Evolutionary conservation across 148 eudicot species (phyloP), one percentile per base, ranked within the genome.

Genomic region (Amaranthus cruentus): DNA sequence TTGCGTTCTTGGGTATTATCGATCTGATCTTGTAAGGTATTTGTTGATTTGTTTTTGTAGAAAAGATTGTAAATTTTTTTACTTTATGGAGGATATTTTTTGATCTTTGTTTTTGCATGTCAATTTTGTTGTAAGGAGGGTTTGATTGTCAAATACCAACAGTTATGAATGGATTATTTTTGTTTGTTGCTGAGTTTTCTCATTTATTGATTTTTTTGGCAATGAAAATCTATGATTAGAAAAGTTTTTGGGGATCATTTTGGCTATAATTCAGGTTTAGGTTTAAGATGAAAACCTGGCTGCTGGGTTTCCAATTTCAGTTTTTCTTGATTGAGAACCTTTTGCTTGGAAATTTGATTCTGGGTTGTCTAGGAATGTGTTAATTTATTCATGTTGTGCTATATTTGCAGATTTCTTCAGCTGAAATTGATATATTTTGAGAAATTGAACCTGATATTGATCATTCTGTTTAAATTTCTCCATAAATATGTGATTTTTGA

Each of bases 11-110:
- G 57, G 64, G 61, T 10, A 12, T 78, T 50, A 18, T 68, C 69
- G 75, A 70, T 79, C 74, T 50, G 81, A 74, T 74, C 66, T 79
- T 70, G 11, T 38, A 74, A 70, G 71, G 72, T 79, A 5, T 9
- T 21, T 47, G 21, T 48, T 79, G 66, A 73, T 74, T 55, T 62
- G 47, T 62, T 28, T 78, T 2, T 53, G n/a, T 61, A 15, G n/a
- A 28, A 28, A 57, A 47, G 43, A 2, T 42, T 69, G 65, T 68
- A 3, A 15, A 7, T 52, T 62, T 55, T 7, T 28, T 69, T 6
- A 12, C 3, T 52, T n/a, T 0, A 28, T 47, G 43, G n/a, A 55
- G 48, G 38, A 42, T 9, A 47, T 76, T 61, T 53, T 62, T 6
- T 77, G 28, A 61, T 72, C 54, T 66, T 28, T 6, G 46, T 3